These are phyloP conservation scores for Epichloe aotearoae DNA, from an alignment of 2,329 filamentous ascomycete species.

Conservation along the genomic window DNA sequence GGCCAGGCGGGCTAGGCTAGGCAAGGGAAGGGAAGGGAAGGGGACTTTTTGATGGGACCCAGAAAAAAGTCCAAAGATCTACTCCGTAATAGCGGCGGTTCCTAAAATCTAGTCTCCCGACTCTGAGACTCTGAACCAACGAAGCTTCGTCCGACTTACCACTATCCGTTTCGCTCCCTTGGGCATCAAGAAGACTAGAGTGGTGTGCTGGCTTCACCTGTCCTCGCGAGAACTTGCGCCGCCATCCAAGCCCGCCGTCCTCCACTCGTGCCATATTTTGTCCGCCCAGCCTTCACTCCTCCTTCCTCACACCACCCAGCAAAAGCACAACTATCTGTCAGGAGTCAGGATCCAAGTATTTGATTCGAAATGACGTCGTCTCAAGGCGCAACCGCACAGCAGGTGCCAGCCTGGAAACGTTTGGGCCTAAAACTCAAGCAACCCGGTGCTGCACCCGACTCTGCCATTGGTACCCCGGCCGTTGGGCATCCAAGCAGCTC, in stretches of 20 bases:
- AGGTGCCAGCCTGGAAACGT: constrained; percentile 47
- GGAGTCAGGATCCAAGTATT: not conserved
- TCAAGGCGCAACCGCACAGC: constrained; percentile 30
- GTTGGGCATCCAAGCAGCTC: constrained; percentile 25
- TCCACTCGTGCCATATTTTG: not conserved
- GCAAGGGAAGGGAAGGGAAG: too few relatives aligned
- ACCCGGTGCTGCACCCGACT: constrained; percentile 18
- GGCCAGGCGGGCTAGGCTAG: constrained; percentile 5
- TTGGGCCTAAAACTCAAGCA: constrained; percentile 50
- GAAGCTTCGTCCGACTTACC: not conserved
- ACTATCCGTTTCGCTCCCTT: not conserved
- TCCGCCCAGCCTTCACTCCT: not conserved
- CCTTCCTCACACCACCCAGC: not conserved
- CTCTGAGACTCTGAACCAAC: not conserved
- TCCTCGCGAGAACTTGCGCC: not conserved
- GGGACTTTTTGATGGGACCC: constrained; percentile 10
- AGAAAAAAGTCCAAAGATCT: constrained; percentile 15
- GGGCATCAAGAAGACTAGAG: too few relatives aligned
- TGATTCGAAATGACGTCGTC: constrained; percentile 27
- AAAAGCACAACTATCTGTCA: constrained; percentile 5
- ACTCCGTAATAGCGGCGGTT: not conserved
- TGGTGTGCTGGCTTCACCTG: not conserved
- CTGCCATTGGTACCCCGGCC: constrained; percentile 16
- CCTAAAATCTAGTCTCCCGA: not conserved
- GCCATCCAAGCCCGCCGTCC: not conserved